phyloP scores from a whole-genome alignment of 306 rosid genomes.

The cucumber (Cucumis sativus) region Cucumber_9930_V3 NC_026658.2:22582501-22583000 shows the following conservation, averaged over 20 bases:
- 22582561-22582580: background rate
- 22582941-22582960: background rate
- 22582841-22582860: background rate
- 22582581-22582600: background rate
- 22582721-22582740: background rate
- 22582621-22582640: background rate
- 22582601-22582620: background rate
- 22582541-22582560: background rate
- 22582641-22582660: background rate
- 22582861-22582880: background rate
- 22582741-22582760: background rate
- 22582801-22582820: background rate
- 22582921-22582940: background rate
- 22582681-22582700: background rate
- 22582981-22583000: background rate
- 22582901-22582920: background rate
- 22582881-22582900: background rate
- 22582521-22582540: background rate
- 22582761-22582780: background rate
- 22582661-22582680: background rate
- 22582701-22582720: background rate
- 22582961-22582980: background rate
- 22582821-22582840: conserved; percentile 1
- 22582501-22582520: background rate
- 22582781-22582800: background rate